Conservation (phyloP, 176 grass and related monocot species). For the Cymbopogon citratus region DNA sequence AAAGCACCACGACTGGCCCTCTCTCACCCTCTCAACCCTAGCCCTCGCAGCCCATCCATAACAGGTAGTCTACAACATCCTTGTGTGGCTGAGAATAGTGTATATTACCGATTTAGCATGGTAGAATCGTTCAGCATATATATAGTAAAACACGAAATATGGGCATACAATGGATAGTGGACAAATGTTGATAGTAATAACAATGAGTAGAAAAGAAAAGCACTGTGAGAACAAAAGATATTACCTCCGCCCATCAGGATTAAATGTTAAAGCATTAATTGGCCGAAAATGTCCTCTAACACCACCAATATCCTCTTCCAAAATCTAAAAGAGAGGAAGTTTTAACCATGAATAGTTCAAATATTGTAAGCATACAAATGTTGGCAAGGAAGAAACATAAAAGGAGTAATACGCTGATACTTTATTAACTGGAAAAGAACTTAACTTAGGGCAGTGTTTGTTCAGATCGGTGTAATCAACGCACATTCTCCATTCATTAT, state of each 20-base stretch:
- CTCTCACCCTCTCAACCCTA: no score
- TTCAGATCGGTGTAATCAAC: no score
- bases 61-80: not conserved
- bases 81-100: conserved; percentile 33
- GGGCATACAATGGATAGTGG: not conserved
- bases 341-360: not conserved
- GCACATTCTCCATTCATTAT: no score
- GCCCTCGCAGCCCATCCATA: no score
- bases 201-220: not conserved
- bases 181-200: not conserved
- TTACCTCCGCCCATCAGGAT: conserved; percentile 90
- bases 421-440: not conserved
- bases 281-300: conserved; percentile 91
- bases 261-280: conserved; percentile 79
- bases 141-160: not conserved
- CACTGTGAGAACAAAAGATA: not conserved
- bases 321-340: conserved; percentile 42
- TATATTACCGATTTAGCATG: conserved; percentile 33
- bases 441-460: no score
- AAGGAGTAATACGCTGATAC: not conserved
- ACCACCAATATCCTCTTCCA: conserved; percentile 91
- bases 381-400: not conserved
- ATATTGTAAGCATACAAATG: not conserved
- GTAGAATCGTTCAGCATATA: conserved; percentile 30
- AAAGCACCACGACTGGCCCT: no score